Evolutionary conservation across 1,284 basidiomycete genomes (phyloP), one percentile per base, ranked within the genome.

Genomic region (Puccinia polysora): DNA sequence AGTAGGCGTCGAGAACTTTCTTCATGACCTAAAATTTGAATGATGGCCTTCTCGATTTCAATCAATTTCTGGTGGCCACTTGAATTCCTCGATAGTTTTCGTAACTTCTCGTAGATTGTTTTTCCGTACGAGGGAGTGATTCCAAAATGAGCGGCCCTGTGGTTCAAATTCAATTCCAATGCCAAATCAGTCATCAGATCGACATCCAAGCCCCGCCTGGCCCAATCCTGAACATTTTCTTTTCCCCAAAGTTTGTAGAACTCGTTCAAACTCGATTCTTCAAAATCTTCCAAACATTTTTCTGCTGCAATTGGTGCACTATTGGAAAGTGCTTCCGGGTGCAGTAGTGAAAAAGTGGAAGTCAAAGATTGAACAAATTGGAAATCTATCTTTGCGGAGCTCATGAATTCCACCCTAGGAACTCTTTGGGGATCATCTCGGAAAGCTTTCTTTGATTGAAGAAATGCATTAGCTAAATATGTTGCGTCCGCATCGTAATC

Each of bases 191-290:
- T 34, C 53, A 56, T 56, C 32, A 56, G 38, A 25, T 4, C 14
- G n/a, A 56, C 23, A 25, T 56, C 53, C 23, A 56, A 25, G 4
- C 23, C 20, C 30, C 20, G 4, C 5, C 38, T 20, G 1, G 32
- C 15, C 53, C 53, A 56, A 18, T 2, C 30, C 14, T n/a, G 23
- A 56, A 56, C 53, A 3, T 30, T 56, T 7, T 56, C 32, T n/a
- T 56, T 25, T 14, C 53, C 53, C 53, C 53, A 56, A 4, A 56
- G 23, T 56, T 56, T 2, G n/a, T 1, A 56, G 15, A 56, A 56
- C 5, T 14, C 53, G 18, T 34, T 36, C 3, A 36, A 2, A 3
- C 32, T 36, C 38, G 53, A 36, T 34, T 34, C 15, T 32, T 30
- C 32, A 18, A 56, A 36, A 2, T 56, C 20, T 1, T 30, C 8